phyloP scores from a whole-genome alignment of 768 basidiomycete species.

The Boletus huronensis region DNA sequence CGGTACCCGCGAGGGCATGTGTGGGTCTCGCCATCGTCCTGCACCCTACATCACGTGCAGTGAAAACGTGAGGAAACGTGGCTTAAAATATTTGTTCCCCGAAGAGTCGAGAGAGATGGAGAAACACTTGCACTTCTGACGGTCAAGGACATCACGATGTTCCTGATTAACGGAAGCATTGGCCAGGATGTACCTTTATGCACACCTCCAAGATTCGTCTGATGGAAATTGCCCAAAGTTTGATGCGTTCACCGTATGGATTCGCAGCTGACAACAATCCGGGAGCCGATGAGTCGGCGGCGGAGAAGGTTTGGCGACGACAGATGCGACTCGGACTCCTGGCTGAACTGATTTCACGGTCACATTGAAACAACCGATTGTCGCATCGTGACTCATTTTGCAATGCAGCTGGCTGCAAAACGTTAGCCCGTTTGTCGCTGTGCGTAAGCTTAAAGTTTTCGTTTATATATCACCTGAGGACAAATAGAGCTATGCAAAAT shows the following conservation, averaged over 20 bases:
- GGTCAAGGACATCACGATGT: not conserved
- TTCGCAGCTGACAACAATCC: not conserved
- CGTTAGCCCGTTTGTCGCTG: not conserved
- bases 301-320: not conserved
- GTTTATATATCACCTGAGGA: not conserved
- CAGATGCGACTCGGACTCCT: not conserved
- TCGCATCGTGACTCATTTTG: not conserved
- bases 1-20: not conserved
- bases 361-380: not conserved
- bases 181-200: not conserved
- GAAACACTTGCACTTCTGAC: not conserved
- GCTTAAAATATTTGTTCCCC: not conserved
- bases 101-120: not conserved
- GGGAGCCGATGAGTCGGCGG: too few relatives aligned
- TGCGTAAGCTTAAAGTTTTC: not conserved
- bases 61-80: not conserved
- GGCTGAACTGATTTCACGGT: not conserved
- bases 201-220: not conserved
- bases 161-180: not conserved
- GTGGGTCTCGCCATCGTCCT: not conserved
- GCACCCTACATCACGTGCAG: constrained; percentile 6
- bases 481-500: not conserved
- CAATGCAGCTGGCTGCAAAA: not conserved
- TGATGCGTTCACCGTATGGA: not conserved
- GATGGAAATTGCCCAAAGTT: not conserved